Evolutionary conservation across 805 yeast species (phyloP), one percentile per base, ranked within the genome.

Genomic region (Monosporozyma siamensis): DNA sequence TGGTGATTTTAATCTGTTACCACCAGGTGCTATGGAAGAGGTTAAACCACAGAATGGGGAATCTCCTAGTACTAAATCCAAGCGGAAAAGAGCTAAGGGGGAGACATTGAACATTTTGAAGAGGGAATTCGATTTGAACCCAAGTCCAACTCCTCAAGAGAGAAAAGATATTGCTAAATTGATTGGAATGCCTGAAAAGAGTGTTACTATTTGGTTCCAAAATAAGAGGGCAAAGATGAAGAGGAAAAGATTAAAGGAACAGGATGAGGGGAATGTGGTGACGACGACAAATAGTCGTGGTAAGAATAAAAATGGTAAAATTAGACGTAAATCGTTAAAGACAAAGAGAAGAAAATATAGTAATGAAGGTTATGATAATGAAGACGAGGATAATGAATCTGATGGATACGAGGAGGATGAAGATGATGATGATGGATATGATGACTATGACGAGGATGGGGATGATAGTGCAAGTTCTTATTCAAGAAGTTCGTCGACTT

Each of bases 131-230:
- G 74, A 72, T 40, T 67, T 65, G 40, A 84, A 84, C 50, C 82
- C 85, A 24, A 84, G 82, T 50, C 96, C 96, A 0, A 69, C 77
- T 24, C 78, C 89, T 0, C 80, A 80, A 32, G 73, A 74, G 43
- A 67, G 96, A 32, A 80, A 80, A 54, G 73, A 70, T 24, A 77
- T 88, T 30, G 78, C 92, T 31, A 77, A 72, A 2, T 71, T 71
- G 46, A 83, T 94, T 1, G 83, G 81, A 15, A 80, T 87, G 84
- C 76, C 88, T 11, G 95, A 88, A 53, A 74, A 92, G 48, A 85
- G 89, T 11, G 95, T 88, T 2, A 71, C 95, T 43, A 88, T 88
- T 34, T 88, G 96, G 96, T 88, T 86, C 55, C 97, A 88, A 61
- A 87, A 87, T 58, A 68, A 89, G 52, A 67, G 97, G 48, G 92